Evolutionary conservation across 2,329 filamentous ascomycete genomes (phyloP).

Genomic region (Pyricularia sp.): DNA sequence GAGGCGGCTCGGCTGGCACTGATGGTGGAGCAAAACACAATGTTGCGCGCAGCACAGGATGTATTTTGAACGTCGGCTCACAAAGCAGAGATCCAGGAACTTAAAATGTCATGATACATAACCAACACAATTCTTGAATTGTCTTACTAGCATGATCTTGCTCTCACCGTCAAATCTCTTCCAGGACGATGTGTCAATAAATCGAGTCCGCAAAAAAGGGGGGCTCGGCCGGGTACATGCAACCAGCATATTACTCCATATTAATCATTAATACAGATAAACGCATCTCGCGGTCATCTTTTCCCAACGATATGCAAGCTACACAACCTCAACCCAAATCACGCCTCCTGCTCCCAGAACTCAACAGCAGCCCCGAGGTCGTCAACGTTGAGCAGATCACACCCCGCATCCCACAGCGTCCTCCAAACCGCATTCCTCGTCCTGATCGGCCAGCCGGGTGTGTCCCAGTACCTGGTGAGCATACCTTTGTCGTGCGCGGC

Average conservation of each 20-base stretch:
- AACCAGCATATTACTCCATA: too few species aligned
- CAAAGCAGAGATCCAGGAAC: too few species aligned
- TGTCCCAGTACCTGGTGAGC: conserved; percentile 47
- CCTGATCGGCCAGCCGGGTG: conserved; percentile 43
- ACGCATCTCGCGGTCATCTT: neutral
- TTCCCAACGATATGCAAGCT: neutral
- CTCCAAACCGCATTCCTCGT: conserved; percentile 47
- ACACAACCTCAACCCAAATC: neutral
- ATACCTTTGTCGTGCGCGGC: conserved; percentile 44
- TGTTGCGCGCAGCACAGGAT: neutral
- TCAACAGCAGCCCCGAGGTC: conserved; percentile 39
- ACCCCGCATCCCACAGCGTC: conserved; percentile 40
- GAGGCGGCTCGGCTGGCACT: neutral
- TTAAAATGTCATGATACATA: too few species aligned
- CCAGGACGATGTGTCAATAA: too few species aligned
- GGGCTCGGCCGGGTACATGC: too few species aligned
- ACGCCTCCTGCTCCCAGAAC: conserved; percentile 10
- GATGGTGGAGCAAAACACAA: neutral
- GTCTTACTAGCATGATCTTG: too few species aligned
- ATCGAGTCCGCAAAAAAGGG: too few species aligned
- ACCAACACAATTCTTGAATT: too few species aligned
- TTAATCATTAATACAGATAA: too few species aligned
- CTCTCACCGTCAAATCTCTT: too few species aligned
- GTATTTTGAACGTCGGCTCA: neutral
- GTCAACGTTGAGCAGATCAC: conserved; percentile 49